Percentiles rank a stretch among this genome's conserved stretches.
These are phyloP conservation scores for Colletotrichum neosansevieriae DNA, from an alignment of 2,329 filamentous ascomycete genomes.

Conservation along the genomic window DNA sequence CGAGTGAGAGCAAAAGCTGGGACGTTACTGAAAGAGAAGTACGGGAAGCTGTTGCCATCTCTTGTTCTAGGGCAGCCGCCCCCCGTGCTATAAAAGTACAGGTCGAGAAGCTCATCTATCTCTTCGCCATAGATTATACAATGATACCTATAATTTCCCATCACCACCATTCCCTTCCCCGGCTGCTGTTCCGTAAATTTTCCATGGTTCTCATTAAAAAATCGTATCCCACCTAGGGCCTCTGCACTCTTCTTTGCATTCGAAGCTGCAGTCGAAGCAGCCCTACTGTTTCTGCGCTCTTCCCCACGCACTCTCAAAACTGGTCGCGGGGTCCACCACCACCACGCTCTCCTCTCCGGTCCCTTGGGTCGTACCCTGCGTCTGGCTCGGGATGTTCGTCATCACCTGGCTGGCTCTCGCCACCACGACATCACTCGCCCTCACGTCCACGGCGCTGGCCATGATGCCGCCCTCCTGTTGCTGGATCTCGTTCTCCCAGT, in stretches of 20 bases:
- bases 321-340: constrained; percentile 62
- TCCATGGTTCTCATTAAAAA: constrained; percentile 32
- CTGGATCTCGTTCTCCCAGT: constrained; percentile 77
- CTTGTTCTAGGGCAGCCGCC: constrained; percentile 6
- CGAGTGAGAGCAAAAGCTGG: neutral
- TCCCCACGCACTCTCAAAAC: constrained; percentile 78
- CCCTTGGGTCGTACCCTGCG: constrained; percentile 43
- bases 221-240: neutral
- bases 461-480: constrained; percentile 55
- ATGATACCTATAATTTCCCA: constrained; percentile 32
- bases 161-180: neutral
- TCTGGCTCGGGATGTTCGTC: constrained; percentile 36
- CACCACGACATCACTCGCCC: constrained; percentile 43
- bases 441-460: constrained; percentile 52
- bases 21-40: constrained; percentile 13
- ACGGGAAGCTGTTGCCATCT: constrained; percentile 11
- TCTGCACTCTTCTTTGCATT: no score
- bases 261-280: neutral
- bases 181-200: neutral
- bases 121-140: constrained; percentile 39
- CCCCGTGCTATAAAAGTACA: constrained; percentile 28
- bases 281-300: constrained; percentile 60
- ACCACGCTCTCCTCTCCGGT: constrained; percentile 64
- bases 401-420: constrained; percentile 39
- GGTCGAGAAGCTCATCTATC: constrained; percentile 32